A percentile compares a stretch with the other conserved stretches of the same genome.
phyloP scores from a whole-genome alignment of 2,329 filamentous ascomycete genomes.

The Plectosphaerella plurivora region DNA sequence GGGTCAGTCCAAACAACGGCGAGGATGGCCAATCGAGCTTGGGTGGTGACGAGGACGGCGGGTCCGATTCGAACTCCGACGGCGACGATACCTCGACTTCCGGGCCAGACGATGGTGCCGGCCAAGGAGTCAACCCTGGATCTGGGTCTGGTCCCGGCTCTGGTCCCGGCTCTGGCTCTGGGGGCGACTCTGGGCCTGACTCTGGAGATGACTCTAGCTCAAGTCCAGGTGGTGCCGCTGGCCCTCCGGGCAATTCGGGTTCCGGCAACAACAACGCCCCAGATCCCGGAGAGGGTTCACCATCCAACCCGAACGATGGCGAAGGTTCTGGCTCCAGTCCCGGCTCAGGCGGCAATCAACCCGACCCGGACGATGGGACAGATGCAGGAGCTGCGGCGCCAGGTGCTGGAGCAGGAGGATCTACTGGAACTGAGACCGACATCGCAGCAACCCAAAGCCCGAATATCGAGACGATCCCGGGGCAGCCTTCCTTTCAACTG shows the following conservation, averaged over 20 bases:
- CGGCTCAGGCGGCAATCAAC: background rate
- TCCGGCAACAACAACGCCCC: background rate
- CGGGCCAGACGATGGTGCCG: background rate
- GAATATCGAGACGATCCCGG: too few species aligned
- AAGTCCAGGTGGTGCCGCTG: background rate
- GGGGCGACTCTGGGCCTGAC: background rate
- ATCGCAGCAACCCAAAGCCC: too few species aligned
- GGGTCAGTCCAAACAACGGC: too few species aligned
- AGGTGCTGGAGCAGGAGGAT: too few species aligned
- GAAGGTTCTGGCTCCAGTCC: background rate
- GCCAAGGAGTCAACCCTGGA: background rate
- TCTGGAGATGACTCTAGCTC: background rate
- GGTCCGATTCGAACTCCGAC: background rate
- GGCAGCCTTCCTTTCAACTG: background rate
- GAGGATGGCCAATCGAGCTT: too few species aligned
- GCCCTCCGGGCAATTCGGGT: background rate
- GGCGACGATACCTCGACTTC: background rate
- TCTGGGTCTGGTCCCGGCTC: background rate
- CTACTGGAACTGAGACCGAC: too few species aligned
- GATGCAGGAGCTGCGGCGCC: too few species aligned
- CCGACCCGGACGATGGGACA: background rate
- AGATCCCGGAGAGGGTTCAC: background rate
- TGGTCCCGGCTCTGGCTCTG: background rate
- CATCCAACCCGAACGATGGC: background rate
- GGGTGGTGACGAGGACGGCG: background rate